Base-by-base conservation (phyloP, 805 yeast species). In the Clavispora phyllophila region DNA sequence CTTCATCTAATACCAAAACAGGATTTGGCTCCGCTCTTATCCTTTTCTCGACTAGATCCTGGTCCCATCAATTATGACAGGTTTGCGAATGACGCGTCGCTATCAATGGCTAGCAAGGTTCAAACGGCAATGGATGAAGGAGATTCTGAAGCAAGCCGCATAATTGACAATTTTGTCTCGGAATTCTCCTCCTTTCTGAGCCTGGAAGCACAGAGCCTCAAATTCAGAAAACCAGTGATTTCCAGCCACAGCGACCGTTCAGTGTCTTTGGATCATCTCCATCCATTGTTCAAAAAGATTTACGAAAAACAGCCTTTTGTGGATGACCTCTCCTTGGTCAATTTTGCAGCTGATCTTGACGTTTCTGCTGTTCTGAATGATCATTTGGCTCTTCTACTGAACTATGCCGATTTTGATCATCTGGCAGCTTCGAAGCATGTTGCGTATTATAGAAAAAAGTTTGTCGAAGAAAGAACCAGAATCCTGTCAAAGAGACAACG, bases 221-320 rank as follows among this genome's bases (percentile, higher is more conserved):
- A 45, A n/a, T 73, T 73, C 53, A 64, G 62, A 36, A 62, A 63
- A 38, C 70, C 71, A 6, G 50, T 41, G 9, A 43, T 51, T 5
- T 38, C 54, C 9, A 48, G 45, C 3, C 39, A 40, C 9, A 26
- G 35, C 18, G 40, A 38, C 5, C 33, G 37, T 9, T 22, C 36
- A 3, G 39, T 37, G 10, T 18, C 22, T 18, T 32, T 36, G 15
- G 37, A 44, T 4, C 37, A 40, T 12, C 28, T 56, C 2, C 48
- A 53, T 15, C 47, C 47, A 8, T 39, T 58, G 13, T 48, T 39
- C 22, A 46, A 51, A 6, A 34, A 28, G 3, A 42, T 39, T 13
- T 29, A 29, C 14, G 33, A 29, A 8, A 15, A 6, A 3, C 20
- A 29, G 15, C 36, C 39, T 5, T 40, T 39, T 9, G 45, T 56